Percentiles rank a stretch among this genome's conserved stretches.
Conservation (phyloP, 306 rosid genomes). For the cucumber (Cucumis sativus) region DNA sequence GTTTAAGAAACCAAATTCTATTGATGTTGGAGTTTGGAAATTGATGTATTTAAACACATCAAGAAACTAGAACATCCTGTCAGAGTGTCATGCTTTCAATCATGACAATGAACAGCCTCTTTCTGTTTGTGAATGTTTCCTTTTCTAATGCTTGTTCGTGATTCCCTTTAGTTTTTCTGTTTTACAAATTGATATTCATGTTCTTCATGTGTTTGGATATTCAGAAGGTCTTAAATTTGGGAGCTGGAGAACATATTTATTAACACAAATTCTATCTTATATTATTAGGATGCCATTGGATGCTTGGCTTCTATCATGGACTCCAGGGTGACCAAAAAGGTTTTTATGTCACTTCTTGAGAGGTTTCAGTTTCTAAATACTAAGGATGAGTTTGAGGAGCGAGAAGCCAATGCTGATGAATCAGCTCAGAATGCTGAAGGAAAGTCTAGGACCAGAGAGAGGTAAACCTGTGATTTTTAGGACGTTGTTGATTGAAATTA, state of each 20-base stretch:
- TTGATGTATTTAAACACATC: background rate
- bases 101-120: background rate
- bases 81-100: background rate
- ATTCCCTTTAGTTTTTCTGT: background rate
- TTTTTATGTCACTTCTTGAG: conserved; percentile 39
- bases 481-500: background rate
- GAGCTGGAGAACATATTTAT: background rate
- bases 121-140: background rate
- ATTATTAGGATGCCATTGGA: conserved; percentile 66
- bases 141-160: background rate
- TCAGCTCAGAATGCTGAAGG: conserved; percentile 19
- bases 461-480: conserved; percentile 25
- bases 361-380: conserved; percentile 34
- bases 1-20: background rate
- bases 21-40: background rate
- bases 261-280: background rate
- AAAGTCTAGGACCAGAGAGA: conserved; percentile 28
- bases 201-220: conserved; percentile 3
- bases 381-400: conserved; percentile 26
- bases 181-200: background rate
- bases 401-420: conserved; percentile 13
- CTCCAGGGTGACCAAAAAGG: conserved; percentile 44
- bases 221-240: background rate
- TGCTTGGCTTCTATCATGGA: conserved; percentile 76
- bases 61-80: background rate